Base-by-base conservation (phyloP, 345 rosid genomes). In the Citrus australasica region DNA sequence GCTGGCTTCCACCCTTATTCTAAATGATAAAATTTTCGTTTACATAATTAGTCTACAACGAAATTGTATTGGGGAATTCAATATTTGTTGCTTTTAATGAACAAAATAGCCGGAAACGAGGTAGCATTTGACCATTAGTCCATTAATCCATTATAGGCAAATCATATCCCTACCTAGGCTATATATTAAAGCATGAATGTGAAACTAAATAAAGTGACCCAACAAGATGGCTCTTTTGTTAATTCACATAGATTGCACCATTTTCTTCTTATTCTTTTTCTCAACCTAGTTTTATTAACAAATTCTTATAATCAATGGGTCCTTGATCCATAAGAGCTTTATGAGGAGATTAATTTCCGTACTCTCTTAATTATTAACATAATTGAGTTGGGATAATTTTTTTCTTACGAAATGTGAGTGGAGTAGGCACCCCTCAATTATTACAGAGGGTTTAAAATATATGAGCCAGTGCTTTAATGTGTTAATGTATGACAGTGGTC, bases 351-450 rank as follows among this genome's bases (percentile, higher is more conserved):
- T 32, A 32, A 32, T 32, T 32, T 32, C 33, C 4, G 33, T 32
- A 0, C 0, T 32, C 33, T 0, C 5, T 32, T 0, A 4, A 32
- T 32, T 32, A 32, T 32, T 0, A 32, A 32, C 0, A 32, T 32
- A 0, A 32, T 32, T 32, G 5, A 32, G 4, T 32, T 0, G 5
- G 4, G 33, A 32, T 0, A 4, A 0, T 32, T 0, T 32, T 0
- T 32, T 0, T 0, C 5, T 32, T 32, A 32, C 5, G 33, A 32
- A 32, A 32, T 32, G 5, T 32, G 0, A 32, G 0, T 32, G 33
- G 0, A 32, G 33, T 32, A 32, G 5, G 0, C 33, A 32, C 33
- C 5, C 0, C 5, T 32, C 33, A 0, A 4, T 4, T 32, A 32
- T 32, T 32, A 32, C 5, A 32, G 33, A 32, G 0, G 0, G 0